Evolutionary conservation across 306 rosid genomes (phyloP), one percentile per base, ranked within the genome.

Genomic region (Lathyrus aphaca): DNA sequence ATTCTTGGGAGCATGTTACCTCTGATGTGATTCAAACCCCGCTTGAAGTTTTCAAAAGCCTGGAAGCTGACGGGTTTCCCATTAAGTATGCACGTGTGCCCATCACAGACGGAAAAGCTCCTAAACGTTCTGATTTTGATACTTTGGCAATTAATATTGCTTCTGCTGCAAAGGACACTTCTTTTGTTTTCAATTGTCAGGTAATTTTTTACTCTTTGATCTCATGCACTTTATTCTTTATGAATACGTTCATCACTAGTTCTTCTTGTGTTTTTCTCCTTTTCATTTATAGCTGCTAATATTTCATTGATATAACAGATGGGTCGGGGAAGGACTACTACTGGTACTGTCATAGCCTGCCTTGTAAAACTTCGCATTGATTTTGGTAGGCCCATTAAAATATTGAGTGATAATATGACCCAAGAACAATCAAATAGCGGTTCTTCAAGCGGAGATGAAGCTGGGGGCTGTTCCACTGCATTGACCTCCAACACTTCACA

Each of bases 291-390:
- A 54, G 48, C 59, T 4, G 27, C 66, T 42, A 66, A 72, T 68
- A 44, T 64, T 15, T 46, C 60, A 56, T 73, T 72, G 23, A 64
- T 80, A 68, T 64, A 56, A 64, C 84, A 91, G 96, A 91, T 88
- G 97, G 97, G 97, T 48, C 84, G 83, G 80, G 97, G 97, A 66
- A 88, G 97, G 85, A 91, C 97, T 69, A 91, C 97, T 66, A 88
- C 97, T 55, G 97, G 96, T 44, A 91, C 96, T 35, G 97, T 91
- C 63, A 88, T 91, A 74, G 97, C 97, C 72, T 91, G 97, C 79
- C 93, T 91, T 73, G 69, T 91, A 81, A 91, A 86, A 83, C 96
- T 88, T 72, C 86, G 97, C 57, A 80, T 88, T 74, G 93, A 91
- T 80, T 74, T 80, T 58, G 93, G 97, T 46, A 88, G 91, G 77